phyloP scores from a whole-genome alignment of 768 basidiomycete genomes.

The Podaxis sp. region DNA sequence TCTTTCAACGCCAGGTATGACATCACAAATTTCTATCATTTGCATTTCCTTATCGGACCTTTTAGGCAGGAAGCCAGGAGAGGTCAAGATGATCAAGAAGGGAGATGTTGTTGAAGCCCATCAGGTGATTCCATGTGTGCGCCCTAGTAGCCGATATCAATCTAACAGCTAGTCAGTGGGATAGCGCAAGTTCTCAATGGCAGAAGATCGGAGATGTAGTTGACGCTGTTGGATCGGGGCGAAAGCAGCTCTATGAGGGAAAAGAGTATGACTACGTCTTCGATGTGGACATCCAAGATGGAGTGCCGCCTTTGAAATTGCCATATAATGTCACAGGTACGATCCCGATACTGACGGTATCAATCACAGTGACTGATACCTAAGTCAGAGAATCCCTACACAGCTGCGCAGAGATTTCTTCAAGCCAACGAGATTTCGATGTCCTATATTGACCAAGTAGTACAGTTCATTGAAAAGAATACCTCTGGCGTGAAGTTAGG shows the following conservation, averaged over 20 bases:
- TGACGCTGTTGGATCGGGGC: slow-evolving; percentile 87
- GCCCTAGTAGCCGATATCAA: background rate
- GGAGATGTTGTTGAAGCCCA: slow-evolving; percentile 85
- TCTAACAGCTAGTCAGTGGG: slow-evolving; percentile 65
- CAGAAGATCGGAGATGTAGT: slow-evolving; percentile 95
- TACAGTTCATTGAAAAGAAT: slow-evolving; percentile 91
- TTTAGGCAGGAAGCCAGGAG: slow-evolving; percentile 87
- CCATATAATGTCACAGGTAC: slow-evolving; percentile 88
- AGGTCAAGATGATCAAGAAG: slow-evolving; percentile 89
- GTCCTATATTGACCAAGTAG: slow-evolving; percentile 86
- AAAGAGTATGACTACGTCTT: slow-evolving; percentile 99
- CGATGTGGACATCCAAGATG: slow-evolving; percentile 94
- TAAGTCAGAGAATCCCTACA: slow-evolving; percentile 83
- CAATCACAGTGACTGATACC: background rate
- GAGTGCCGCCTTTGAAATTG: slow-evolving; percentile 87
- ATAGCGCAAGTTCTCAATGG: slow-evolving; percentile 66
- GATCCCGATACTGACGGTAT: slow-evolving; percentile 21
- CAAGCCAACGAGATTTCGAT: slow-evolving; percentile 79
- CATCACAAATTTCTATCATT: background rate
- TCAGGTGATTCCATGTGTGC: slow-evolving; percentile 53
- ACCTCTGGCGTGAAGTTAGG: slow-evolving; percentile 77
- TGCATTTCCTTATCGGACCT: background rate
- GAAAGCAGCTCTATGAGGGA: slow-evolving; percentile 90
- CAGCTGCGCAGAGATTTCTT: slow-evolving; percentile 88
- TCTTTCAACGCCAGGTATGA: slow-evolving; percentile 65